Evolutionary conservation across 169 alveolate genomes (phyloP), one percentile per base, ranked within the genome.

Genomic region (Babesia caballi): DNA sequence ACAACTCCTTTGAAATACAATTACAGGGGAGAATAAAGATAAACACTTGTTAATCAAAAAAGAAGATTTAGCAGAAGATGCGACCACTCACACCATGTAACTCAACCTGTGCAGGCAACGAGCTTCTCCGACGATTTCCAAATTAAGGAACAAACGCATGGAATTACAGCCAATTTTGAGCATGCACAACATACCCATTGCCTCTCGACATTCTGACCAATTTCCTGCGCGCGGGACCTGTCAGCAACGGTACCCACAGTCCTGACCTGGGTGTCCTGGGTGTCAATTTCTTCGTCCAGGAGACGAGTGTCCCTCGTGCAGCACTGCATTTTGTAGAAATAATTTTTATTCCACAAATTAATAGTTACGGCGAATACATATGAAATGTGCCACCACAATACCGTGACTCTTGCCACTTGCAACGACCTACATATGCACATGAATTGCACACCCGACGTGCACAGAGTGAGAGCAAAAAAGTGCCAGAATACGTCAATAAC

Each of bases 181-280:
- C n/a, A n/a, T n/a, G n/a, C n/a, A n/a, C n/a, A n/a, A 58, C 80
- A 14, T 54, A 77, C 85, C 88, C 88, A 80, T 70, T 80, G 88
- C 63, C 88, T 67, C 47, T 80, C 88, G 27, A 80, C 83, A 44
- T 56, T 69, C n/a, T 73, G 75, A 33, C 77, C 58, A 30, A 80
- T 73, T 54, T 80, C 88, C 42, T 69, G 82, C 0, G 88, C 88
- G 40, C 83, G 38, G 65, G 88, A 80, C 46, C 88, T 41, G 66
- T 88, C 90, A 65, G 90, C 89, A 25, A 76, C 90, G n/a, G 85
- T 69, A 41, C 57, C 66, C 47, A 82, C 70, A 14, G 78, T 50
- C 73, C 88, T 78, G 51, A 75, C 87, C 36, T 57, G 73, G 32
- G 53, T 41, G 42, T 58, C 84, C 33, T 76, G 71, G 36, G 36